phyloP scores from a whole-genome alignment of 2,329 filamentous ascomycete genomes.

The Colletotrichum lini region DNA sequence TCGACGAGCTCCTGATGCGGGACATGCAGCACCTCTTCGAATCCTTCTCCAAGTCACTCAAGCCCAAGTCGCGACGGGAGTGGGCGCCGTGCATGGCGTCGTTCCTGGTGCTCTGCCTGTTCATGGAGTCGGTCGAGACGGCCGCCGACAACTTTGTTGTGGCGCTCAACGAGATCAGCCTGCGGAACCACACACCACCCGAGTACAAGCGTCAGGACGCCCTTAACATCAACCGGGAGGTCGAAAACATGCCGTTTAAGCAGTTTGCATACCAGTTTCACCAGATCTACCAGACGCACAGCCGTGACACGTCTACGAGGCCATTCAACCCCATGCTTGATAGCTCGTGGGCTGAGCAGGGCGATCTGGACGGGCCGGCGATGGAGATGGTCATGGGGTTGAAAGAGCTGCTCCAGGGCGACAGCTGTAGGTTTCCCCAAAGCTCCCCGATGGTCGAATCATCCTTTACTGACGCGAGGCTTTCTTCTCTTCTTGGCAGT shows the following conservation, averaged over 20 bases:
- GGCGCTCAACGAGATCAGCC: conserved; percentile 64
- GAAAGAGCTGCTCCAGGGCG: conserved; percentile 59
- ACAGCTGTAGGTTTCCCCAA: conserved; percentile 58
- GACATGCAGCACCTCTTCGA: conserved; percentile 68
- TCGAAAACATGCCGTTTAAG: conserved; percentile 72
- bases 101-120: conserved; percentile 70
- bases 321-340: conserved; percentile 71
- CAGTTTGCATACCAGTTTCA: conserved; percentile 74
- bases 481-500: conserved; percentile 39
- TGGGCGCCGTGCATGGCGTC: conserved; percentile 72
- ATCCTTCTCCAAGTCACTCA: conserved; percentile 66
- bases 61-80: conserved; percentile 66
- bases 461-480: neutral
- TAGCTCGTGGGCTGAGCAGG: conserved; percentile 55
- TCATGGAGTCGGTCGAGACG: conserved; percentile 71
- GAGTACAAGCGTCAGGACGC: conserved; percentile 60
- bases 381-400: conserved; percentile 62
- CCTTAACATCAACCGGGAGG: conserved; percentile 62
- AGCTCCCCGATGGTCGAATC: neutral
- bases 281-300: conserved; percentile 71
- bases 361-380: conserved; percentile 62
- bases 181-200: conserved; percentile 55
- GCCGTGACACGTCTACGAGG: conserved; percentile 61
- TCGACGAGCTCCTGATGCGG: conserved; percentile 68
- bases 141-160: conserved; percentile 67